Evolutionary conservation across 1,284 basidiomycete genomes (phyloP), one percentile per base, ranked within the genome.

Genomic region (Mrakiaceae sp.): DNA sequence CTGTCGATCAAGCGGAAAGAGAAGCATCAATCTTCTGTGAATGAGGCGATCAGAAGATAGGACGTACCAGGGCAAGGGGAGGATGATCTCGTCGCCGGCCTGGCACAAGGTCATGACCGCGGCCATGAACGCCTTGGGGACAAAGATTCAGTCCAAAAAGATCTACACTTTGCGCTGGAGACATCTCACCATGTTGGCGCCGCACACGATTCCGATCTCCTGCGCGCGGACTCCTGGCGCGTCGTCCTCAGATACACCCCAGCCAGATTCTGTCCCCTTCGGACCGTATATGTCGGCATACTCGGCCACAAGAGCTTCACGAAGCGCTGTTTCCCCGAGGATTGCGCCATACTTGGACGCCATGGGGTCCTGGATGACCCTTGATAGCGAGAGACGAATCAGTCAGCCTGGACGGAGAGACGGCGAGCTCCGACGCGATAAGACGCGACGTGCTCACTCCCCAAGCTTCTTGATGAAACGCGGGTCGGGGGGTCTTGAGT

Each of bases 51-150:
- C 47, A 8, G 53, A 11, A 58, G 60, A 62, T 7, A 10, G 54
- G 42, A 68, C 70, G 60, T 71, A 86, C 86, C 87, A 88, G 9
- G 90, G 90, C 0, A 86, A 79, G 5, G 90, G 88, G 12, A 93
- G 74, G 59, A 95, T 85, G 52, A 91, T 78, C 68, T 87, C 86
- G 67, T 89, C 86, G 0, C 86, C 87, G 2, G 82, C 78, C 67
- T 83, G 82, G 16, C 86, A 87, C 5, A 95, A 73, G 12, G 81
- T 80, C 79, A 85, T 83, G 7, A 84, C 78, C 0, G 80, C 75
- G 0, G 85, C 81, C 11, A 84, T 79, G 70, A 88, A 89, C 1
- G 87, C 86, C 73, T 88, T 27, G 27, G 27, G 27, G 27, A 27
- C 27, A 27, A 27, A 74, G 69, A 10, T 6, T 16, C 3, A 8